phyloP scores from a whole-genome alignment of 2,329 filamentous ascomycete genomes.

The Fusarium mundagurra region DNA sequence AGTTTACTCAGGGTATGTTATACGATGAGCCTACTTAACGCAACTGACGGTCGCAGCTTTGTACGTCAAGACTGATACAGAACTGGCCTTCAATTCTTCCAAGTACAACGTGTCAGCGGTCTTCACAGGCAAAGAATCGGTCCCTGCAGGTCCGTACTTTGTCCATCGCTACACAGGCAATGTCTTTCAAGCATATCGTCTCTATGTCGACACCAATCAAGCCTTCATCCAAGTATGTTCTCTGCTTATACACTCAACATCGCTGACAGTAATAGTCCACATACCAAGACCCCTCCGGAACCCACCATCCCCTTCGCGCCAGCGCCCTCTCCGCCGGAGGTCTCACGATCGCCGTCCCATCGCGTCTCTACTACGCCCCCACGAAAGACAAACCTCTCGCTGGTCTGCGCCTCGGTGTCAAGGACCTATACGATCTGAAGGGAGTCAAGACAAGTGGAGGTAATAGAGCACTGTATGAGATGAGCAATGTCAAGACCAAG shows the following conservation, averaged over 20 bases:
- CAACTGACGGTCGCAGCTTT: background rate
- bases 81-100: background rate
- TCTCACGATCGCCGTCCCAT: constrained; percentile 16
- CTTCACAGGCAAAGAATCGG: background rate
- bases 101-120: background rate
- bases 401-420: constrained; percentile 11
- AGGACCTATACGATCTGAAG: constrained; percentile 17
- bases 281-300: constrained; percentile 13
- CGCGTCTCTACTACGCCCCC: background rate
- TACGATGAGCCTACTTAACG: rapidly evolving
- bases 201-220: constrained; percentile 10
- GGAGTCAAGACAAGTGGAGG: constrained; percentile 27
- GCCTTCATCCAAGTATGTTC: constrained; percentile 13
- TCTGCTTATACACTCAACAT: background rate
- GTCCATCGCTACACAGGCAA: background rate
- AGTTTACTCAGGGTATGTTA: background rate
- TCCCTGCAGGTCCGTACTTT: constrained; percentile 12
- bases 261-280: constrained; percentile 4
- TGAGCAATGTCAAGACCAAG: background rate
- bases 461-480: constrained; percentile 2
- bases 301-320: constrained; percentile 18
- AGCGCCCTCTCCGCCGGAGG: constrained; percentile 1
- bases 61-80: background rate
- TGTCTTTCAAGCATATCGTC: constrained; percentile 5
- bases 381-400: background rate